Evolutionary conservation across 2,329 filamentous ascomycete species (phyloP).

Genomic region (Penicillium concentricum): DNA sequence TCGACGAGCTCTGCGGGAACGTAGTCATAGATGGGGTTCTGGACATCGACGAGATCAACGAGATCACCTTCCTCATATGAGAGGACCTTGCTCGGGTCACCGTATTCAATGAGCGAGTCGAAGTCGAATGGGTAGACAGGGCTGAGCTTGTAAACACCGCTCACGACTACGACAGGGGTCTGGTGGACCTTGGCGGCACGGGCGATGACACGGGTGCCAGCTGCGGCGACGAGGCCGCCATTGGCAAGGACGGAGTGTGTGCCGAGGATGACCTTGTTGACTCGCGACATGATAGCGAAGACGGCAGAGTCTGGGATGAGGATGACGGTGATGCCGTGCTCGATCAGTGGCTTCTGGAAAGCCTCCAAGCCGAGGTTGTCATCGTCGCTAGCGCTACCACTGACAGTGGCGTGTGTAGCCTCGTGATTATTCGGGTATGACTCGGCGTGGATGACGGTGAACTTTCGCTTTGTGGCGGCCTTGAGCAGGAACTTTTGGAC

Average conservation of each 20-base stretch:
- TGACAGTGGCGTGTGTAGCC: conserved; percentile 61
- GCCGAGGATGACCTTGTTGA: conserved; percentile 91
- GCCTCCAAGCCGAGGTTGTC: conserved; percentile 49
- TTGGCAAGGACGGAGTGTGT: conserved; percentile 86
- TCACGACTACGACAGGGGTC: conserved; percentile 82
- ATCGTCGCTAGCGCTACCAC: conserved; percentile 54
- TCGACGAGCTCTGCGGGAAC: conserved; percentile 68
- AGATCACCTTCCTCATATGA: conserved; percentile 76
- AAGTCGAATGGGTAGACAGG: conserved; percentile 84
- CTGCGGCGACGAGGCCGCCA: conserved; percentile 78
- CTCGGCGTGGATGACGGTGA: conserved; percentile 83
- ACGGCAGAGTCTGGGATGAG: conserved; percentile 80
- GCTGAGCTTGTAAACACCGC: conserved; percentile 90
- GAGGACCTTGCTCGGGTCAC: conserved; percentile 73
- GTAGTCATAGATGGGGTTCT: conserved; percentile 79
- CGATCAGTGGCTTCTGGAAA: conserved; percentile 74
- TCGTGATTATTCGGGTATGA: conserved; percentile 68
- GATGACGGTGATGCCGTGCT: conserved; percentile 77
- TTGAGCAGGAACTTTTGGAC: conserved; percentile 87
- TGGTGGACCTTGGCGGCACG: conserved; percentile 79
- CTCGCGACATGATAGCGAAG: conserved; percentile 90
- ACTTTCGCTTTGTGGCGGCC: conserved; percentile 84
- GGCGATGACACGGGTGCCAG: conserved; percentile 80
- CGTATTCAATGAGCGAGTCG: conserved; percentile 80
- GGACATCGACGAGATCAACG: conserved; percentile 73